Conservation (phyloP, 1,139 yeast genomes). For the Lodderomyces margitis region DNA sequence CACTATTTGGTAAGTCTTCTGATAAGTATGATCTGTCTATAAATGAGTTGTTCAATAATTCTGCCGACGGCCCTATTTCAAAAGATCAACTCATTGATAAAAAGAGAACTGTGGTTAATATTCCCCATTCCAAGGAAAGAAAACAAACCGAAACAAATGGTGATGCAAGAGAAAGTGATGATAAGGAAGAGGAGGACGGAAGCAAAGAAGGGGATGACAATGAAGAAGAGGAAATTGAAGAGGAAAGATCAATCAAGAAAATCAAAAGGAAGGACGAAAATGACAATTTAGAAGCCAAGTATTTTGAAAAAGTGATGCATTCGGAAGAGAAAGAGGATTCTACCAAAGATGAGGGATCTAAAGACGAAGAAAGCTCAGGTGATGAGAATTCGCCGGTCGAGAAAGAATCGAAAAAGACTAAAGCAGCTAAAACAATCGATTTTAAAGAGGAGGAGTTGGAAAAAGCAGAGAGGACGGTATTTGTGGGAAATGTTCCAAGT, state of each 20-base stretch:
- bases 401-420: conserved; percentile 17
- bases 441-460: conserved; percentile 69
- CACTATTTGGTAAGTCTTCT: conserved; percentile 31
- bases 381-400: neutral
- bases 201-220: conserved; percentile 20
- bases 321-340: conserved; percentile 23
- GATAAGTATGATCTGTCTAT: conserved; percentile 34
- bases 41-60: conserved; percentile 37
- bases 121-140: conserved; percentile 15
- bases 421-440: conserved; percentile 43
- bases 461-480: conserved; percentile 85
- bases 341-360: conserved; percentile 16
- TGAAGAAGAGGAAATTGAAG: conserved; percentile 16
- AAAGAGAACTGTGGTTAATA: conserved; percentile 25
- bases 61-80: conserved; percentile 36
- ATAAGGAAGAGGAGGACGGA: conserved; percentile 16
- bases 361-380: conserved; percentile 10
- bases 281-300: conserved; percentile 48
- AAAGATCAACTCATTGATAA: conserved; percentile 23
- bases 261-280: conserved; percentile 33
- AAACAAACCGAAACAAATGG: conserved; percentile 10
- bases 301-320: conserved; percentile 40
- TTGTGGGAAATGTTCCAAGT: conserved; percentile 82
- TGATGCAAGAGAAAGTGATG: conserved; percentile 11
- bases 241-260: too few relatives aligned